Conservation (phyloP, 2,329 filamentous ascomycete species). For the Acephala macrosclerotiorum region DNA sequence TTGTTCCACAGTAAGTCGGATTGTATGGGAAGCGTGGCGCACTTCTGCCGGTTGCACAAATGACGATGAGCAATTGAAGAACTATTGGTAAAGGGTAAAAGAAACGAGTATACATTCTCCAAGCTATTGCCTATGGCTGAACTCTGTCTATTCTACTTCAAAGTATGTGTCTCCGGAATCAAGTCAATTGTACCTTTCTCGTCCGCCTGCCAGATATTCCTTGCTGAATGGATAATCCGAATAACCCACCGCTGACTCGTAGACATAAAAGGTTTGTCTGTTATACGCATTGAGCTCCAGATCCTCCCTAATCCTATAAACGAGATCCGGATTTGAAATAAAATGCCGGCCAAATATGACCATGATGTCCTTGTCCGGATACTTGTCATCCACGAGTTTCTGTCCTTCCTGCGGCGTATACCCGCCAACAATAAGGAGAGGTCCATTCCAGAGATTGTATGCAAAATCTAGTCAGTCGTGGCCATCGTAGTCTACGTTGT, state of each 20-base stretch:
- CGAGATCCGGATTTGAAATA: constrained; percentile 51
- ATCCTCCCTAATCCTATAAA: constrained; percentile 33
- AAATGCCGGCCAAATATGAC: constrained; percentile 45
- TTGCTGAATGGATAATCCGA: neutral
- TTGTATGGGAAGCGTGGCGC: neutral
- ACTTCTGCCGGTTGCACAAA: neutral
- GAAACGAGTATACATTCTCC: neutral
- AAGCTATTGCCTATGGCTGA: neutral
- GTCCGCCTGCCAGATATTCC: neutral
- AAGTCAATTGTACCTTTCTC: neutral
- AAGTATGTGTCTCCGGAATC: neutral
- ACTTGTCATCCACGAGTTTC: constrained; percentile 45
- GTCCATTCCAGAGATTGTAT: constrained; percentile 1
- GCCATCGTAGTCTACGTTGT: constrained; percentile 50
- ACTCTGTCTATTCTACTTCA: neutral
- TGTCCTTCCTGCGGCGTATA: constrained; percentile 40
- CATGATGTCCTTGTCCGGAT: constrained; percentile 27
- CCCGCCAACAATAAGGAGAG: constrained; percentile 31
- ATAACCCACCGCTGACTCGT: neutral
- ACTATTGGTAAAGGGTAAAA: neutral
- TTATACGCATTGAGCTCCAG: constrained; percentile 28
- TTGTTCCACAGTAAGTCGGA: neutral
- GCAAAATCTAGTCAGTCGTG: neutral
- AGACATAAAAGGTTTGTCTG: constrained; percentile 30
- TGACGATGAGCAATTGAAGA: neutral